Evolutionary conservation across 2,329 filamentous ascomycete species (phyloP), one percentile per base, ranked within the genome.

Genomic region (Epichloe sp.): DNA sequence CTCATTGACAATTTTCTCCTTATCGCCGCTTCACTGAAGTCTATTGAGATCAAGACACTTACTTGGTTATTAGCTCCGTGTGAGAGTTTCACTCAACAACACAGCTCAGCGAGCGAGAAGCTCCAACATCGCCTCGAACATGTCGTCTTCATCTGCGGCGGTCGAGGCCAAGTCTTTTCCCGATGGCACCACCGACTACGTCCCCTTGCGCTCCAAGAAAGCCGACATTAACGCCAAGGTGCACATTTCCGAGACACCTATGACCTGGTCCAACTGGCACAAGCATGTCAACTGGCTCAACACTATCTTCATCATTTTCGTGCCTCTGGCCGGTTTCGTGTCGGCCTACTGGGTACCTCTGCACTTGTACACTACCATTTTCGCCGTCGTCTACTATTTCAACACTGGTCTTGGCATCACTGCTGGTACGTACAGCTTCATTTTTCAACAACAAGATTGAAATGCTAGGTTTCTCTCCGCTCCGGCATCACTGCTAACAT

Each of bases 251-350:
- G 88, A 94, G 57, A 79, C 80, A 56, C 85, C 86, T 52, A 83
- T 94, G 60, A 95, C 87, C 54, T 77, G 75, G 69, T 73, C 76
- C 62, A 95, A 95, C 74, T 93, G 87, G 86, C 83, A 89, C 72
- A 85, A 90, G 72, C 89, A 95, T 65, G 78, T 95, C 74, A 89
- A 95, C 77, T 95, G 89, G 88, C 77, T 95, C 58, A 95, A 95
- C 68, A 83, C 87, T 56, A 78, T 76, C 55, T 78, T 95, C 66
- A 91, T 95, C 65, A 68, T 94, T 57, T 75, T 85, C 58, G 77
- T 95, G 44, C 89, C 90, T 42, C 55, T 90, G 46, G 74, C 79
- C 52, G 89, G 89, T 56, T 78, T 85, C 63, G 69, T 93, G 59
- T 77, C 80, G 50, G 77, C 88, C 48, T 81, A 86, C 70, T 95